A percentile compares a stretch with the other conserved stretches of the same genome.
These are phyloP conservation scores for Termitomyces sp. DNA, from an alignment of 768 basidiomycete species.

Conservation along the genomic window DNA sequence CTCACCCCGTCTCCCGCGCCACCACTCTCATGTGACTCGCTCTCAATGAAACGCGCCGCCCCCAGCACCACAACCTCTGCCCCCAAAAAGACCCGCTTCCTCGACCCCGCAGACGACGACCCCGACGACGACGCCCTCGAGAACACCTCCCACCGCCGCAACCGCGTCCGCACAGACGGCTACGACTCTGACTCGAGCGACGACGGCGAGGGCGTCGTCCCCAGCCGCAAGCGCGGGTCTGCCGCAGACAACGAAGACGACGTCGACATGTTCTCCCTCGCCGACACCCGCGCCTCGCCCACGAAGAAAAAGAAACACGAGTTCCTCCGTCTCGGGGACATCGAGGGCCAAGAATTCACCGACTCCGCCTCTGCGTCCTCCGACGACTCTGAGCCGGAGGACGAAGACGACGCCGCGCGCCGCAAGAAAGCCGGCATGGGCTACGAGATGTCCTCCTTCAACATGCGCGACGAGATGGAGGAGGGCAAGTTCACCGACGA, in stretches of 20 bases:
- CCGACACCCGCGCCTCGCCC: background rate
- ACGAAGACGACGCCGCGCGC: slow-evolving; percentile 77
- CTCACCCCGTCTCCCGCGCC: too few species aligned
- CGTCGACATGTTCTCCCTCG: slow-evolving; percentile 79
- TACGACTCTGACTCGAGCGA: slow-evolving; percentile 95
- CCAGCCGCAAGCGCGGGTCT: slow-evolving; percentile 59
- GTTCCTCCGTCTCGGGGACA: slow-evolving; percentile 86
- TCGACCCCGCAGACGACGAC: slow-evolving; percentile 75
- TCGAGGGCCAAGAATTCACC: slow-evolving; percentile 93
- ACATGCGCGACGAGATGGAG: slow-evolving; percentile 99
- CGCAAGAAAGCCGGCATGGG: slow-evolving; percentile 87
- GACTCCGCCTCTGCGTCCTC: slow-evolving; percentile 36
- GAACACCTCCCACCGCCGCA: slow-evolving; percentile 52
- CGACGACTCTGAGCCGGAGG: slow-evolving; percentile 52
- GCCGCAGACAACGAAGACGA: slow-evolving; percentile 48
- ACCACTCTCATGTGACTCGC: background rate
- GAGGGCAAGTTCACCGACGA: slow-evolving; percentile 97
- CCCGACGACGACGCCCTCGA: slow-evolving; percentile 77
- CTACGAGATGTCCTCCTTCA: slow-evolving; percentile 90
- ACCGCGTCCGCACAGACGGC: slow-evolving; percentile 76
- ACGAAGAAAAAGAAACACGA: slow-evolving; percentile 55
- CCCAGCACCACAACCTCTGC: slow-evolving; percentile 25
- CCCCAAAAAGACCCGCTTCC: slow-evolving; percentile 67
- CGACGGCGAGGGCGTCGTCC: slow-evolving; percentile 91
- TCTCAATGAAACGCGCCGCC: slow-evolving; percentile 29